Evolutionary conservation across 176 grass and related monocot genomes (phyloP).

Genomic region (Aegilops umbellulata): DNA sequence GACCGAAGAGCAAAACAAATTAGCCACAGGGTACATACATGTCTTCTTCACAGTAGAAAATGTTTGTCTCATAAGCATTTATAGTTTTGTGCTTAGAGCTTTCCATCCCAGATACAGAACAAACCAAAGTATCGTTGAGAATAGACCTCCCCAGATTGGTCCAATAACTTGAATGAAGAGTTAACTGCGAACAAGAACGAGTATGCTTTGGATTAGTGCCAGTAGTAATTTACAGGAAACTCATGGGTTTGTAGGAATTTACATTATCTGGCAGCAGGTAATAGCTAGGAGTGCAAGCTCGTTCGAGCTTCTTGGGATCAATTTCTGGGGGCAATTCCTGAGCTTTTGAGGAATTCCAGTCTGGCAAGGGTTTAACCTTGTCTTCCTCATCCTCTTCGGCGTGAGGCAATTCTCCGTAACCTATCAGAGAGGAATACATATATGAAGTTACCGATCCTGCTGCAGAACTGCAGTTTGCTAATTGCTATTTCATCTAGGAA

Average conservation of each 20-base stretch:
- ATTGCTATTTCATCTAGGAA: background rate
- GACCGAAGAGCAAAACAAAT: background rate
- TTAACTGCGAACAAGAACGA: conserved; percentile 29
- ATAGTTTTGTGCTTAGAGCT: conserved; percentile 7
- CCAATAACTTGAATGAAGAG: conserved; percentile 26
- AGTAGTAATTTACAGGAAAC: conserved; percentile 1
- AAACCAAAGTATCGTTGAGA: conserved; percentile 34
- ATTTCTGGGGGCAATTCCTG: conserved; percentile 28
- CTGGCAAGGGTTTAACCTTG: conserved; percentile 34
- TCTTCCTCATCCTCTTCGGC: conserved; percentile 20
- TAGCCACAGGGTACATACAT: background rate
- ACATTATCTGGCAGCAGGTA: conserved; percentile 38
- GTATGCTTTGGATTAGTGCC: conserved; percentile 11
- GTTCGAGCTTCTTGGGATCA: background rate
- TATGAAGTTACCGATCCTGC: background rate
- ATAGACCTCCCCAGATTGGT: conserved; percentile 35
- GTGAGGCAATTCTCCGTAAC: background rate
- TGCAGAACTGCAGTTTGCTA: background rate
- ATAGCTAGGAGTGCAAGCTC: conserved; percentile 34
- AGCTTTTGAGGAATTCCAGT: conserved; percentile 16
- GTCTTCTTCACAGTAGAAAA: conserved; percentile 34
- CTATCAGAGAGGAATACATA: background rate
- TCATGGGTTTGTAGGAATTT: conserved; percentile 17
- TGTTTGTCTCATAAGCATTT: conserved; percentile 34
- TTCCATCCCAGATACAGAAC: conserved; percentile 28